These are phyloP conservation scores for Aspergillus sp. DNA, from an alignment of 2,329 filamentous ascomycete genomes.

Conservation along the genomic window DNA sequence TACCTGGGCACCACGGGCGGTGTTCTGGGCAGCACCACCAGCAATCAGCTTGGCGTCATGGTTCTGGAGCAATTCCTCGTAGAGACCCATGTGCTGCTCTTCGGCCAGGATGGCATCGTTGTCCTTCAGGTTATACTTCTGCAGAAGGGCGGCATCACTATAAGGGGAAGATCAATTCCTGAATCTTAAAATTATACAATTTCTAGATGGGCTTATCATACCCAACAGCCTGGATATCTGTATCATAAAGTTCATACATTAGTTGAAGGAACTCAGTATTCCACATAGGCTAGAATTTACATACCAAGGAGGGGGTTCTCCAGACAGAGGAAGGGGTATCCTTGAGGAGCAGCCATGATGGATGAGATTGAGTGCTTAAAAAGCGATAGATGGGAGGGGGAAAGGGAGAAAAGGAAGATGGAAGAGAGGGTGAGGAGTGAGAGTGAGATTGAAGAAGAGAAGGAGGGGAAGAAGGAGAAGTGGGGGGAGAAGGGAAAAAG, in stretches of 20 bases:
- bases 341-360: constrained; percentile 71
- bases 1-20: constrained; percentile 84
- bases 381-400: constrained; percentile 6
- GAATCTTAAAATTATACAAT: neutral
- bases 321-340: constrained; percentile 86
- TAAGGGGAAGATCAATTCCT: neutral
- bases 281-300: constrained; percentile 12
- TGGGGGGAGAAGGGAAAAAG: neutral
- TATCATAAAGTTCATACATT: neutral
- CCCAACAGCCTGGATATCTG: constrained; percentile 86
- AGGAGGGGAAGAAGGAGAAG: constrained; percentile 4
- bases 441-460: constrained; percentile 8
- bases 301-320: constrained; percentile 95
- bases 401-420: constrained; percentile 2
- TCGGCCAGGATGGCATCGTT: constrained; percentile 98
- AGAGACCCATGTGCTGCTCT: constrained; percentile 83
- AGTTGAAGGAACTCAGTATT: neutral
- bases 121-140: constrained; percentile 90
- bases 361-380: constrained; percentile 10
- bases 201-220: constrained; percentile 35
- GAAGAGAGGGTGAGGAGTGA: constrained; percentile 4
- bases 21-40: constrained; percentile 96
- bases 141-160: constrained; percentile 78
- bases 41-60: constrained; percentile 92
- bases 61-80: constrained; percentile 83